Evolutionary conservation across 768 basidiomycete species (phyloP).

Genomic region (Rhizopogon vulgaris): DNA sequence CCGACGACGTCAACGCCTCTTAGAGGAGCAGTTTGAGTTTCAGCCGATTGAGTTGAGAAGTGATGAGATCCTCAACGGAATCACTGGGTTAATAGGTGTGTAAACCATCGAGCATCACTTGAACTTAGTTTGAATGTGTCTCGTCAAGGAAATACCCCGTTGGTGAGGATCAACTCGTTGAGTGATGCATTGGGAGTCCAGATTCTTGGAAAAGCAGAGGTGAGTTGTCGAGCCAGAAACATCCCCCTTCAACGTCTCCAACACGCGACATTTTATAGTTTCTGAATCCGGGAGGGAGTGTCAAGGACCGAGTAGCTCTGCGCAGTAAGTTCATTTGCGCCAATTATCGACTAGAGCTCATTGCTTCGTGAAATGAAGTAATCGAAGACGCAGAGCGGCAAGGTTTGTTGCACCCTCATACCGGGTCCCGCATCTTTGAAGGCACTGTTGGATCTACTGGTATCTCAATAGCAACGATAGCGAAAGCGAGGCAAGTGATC

Average conservation of each 20-base stretch:
- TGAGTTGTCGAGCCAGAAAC: constrained; percentile 21
- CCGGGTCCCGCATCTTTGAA: constrained; percentile 91
- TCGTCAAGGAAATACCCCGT: constrained; percentile 83
- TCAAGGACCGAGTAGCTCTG: constrained; percentile 96
- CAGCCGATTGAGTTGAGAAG: constrained; percentile 68
- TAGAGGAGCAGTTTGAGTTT: constrained; percentile 25
- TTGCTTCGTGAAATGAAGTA: constrained; percentile 44
- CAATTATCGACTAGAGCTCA: background rate
- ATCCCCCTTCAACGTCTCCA: background rate
- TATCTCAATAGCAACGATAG: constrained; percentile 93
- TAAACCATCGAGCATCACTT: background rate
- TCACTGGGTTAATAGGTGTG: constrained; percentile 81
- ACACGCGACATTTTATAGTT: constrained; percentile 44
- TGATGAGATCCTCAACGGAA: constrained; percentile 75
- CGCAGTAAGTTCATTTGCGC: constrained; percentile 50
- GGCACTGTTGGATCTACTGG: constrained; percentile 96
- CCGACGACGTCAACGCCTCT: constrained; percentile 40
- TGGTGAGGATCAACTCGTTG: constrained; percentile 85
- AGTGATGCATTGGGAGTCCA: constrained; percentile 90
- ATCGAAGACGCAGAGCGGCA: constrained; percentile 87
- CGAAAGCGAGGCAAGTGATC: constrained; percentile 64
- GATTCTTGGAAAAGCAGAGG: constrained; percentile 94
- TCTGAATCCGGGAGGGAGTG: constrained; percentile 94
- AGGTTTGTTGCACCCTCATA: constrained; percentile 78
- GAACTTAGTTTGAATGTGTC: background rate